Evolutionary conservation across 225 moss, liverwort and hornwort species (phyloP), one percentile per base, ranked within the genome.

Genomic region (Anthoceros angustus): DNA sequence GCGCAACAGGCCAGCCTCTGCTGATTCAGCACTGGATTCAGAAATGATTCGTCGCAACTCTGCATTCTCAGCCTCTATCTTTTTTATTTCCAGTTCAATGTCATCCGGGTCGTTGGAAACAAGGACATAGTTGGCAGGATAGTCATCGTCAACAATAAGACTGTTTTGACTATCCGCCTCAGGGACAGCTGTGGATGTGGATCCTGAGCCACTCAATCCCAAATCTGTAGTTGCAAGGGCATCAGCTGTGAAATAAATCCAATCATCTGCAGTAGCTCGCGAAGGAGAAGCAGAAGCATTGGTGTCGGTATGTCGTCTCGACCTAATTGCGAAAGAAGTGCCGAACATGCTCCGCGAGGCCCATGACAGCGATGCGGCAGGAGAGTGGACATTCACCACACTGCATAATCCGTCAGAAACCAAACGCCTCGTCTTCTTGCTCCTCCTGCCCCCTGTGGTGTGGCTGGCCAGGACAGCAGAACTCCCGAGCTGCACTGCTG

Each of bases 21-120:
- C 42, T 65, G 68, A 68, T 43, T 62, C 65, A 12, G 45, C 46
- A 42, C 45, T 69, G 24, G 76, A 68, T 67, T 68, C 70, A 68
- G 66, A 70, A 55, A 68, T 42, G 32, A 68, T 42, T 42, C 64
- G 65, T 63, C 66, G 61, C 26, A 60, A 42, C 67, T 63, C 67
- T 62, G 62, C 32, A 39, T 60, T 68, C 42, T 55, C 55, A 15
- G 67, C 63, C 55, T 68, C 66, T 38, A 71, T 63, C 15, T 62
- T 68, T 21, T 64, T 48, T 38, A 42, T 64, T 21, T 70, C 73
- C 46, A 16, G 26, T 41, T 61, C 70, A 21, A 67, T 21, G 39
- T 68, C 63, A 55, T 70, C 62, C 46, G 43, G 18, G 69, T 71
- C 42, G 50, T 64, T 64, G 43, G 66, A 74, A 11, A 71, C 61